Percentiles rank a stretch among this genome's conserved stretches.
phyloP scores from a whole-genome alignment of 2,329 filamentous ascomycete species.

The Fusarium setosum region DNA sequence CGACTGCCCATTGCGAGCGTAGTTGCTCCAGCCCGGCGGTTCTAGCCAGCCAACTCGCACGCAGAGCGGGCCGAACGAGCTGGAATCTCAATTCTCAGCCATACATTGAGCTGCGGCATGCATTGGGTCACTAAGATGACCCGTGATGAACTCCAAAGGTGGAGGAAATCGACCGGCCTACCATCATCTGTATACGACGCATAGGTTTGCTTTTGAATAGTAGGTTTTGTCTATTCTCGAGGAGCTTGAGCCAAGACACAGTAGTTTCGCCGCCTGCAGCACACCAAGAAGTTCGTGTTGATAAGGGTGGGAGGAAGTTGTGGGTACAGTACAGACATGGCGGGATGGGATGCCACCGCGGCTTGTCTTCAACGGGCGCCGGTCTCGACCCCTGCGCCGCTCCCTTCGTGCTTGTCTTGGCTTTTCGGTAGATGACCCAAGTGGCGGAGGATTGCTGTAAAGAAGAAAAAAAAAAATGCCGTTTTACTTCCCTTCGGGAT shows the following conservation, averaged over 20 bases:
- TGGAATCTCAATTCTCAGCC: background rate
- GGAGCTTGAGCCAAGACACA: background rate
- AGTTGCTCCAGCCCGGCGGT: conserved; percentile 1
- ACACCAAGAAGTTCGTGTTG: background rate
- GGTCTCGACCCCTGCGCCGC: conserved; percentile 10
- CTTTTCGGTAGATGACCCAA: background rate
- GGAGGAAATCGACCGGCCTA: background rate
- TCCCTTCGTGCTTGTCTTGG: conserved; percentile 9
- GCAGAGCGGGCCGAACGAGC: background rate
- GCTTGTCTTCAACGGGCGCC: conserved; percentile 17
- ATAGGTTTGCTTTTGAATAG: conserved; percentile 13
- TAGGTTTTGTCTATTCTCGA: background rate
- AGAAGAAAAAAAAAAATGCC: too few relatives aligned
- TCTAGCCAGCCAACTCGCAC: conserved; percentile 1
- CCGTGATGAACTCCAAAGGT: background rate
- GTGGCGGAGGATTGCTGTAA: background rate
- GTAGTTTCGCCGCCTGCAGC: background rate
- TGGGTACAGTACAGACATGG: background rate
- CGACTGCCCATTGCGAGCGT: background rate
- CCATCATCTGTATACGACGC: background rate
- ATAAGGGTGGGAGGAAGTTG: background rate
- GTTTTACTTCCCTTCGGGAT: too few relatives aligned
- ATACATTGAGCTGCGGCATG: background rate
- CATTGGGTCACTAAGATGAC: background rate
- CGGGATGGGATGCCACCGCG: background rate